Conservation (phyloP, 345 rosid species). For the Murraya koenigii region DNA sequence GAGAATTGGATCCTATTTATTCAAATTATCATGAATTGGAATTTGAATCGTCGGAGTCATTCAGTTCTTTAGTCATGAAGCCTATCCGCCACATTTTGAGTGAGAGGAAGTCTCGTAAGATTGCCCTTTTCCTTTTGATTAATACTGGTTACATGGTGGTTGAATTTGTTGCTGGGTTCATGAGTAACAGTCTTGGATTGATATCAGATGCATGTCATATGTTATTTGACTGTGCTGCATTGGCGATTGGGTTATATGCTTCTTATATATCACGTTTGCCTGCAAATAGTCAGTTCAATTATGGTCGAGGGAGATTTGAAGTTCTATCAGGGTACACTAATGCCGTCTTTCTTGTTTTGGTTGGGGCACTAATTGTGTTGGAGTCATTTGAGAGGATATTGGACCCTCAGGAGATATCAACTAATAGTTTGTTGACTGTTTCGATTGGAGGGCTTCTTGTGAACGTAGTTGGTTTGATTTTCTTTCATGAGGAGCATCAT, state of each 20-base stretch:
- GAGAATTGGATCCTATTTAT: conserved; percentile 59
- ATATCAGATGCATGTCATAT: conserved; percentile 97
- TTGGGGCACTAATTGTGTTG: conserved; percentile 84
- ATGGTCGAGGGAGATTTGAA: conserved; percentile 95
- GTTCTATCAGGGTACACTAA: conserved; percentile 92
- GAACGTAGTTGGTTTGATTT: conserved; percentile 79
- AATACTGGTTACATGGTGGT: conserved; percentile 89
- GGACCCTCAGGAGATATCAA: conserved; percentile 96
- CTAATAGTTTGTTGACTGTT: conserved; percentile 74
- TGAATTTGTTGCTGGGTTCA: conserved; percentile 87
- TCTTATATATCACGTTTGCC: conserved; percentile 91
- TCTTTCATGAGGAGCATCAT: conserved; percentile 98
- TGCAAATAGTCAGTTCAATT: conserved; percentile 84
- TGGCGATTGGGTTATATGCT: conserved; percentile 90
- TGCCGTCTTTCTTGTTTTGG: conserved; percentile 86
- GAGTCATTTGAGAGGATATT: conserved; percentile 94
- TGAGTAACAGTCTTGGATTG: conserved; percentile 97
- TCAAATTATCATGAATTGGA: conserved; percentile 54
- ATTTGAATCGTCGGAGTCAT: conserved; percentile 59
- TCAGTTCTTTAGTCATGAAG: conserved; percentile 50
- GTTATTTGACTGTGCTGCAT: conserved; percentile 99
- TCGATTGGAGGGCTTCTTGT: conserved; percentile 91
- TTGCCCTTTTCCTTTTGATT: conserved; percentile 86
- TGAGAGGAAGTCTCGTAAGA: conserved; percentile 93
- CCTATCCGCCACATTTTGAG: conserved; percentile 86